phyloP scores from a whole-genome alignment of 495 filamentous ascomycete species.

The Podospora australis region DNA sequence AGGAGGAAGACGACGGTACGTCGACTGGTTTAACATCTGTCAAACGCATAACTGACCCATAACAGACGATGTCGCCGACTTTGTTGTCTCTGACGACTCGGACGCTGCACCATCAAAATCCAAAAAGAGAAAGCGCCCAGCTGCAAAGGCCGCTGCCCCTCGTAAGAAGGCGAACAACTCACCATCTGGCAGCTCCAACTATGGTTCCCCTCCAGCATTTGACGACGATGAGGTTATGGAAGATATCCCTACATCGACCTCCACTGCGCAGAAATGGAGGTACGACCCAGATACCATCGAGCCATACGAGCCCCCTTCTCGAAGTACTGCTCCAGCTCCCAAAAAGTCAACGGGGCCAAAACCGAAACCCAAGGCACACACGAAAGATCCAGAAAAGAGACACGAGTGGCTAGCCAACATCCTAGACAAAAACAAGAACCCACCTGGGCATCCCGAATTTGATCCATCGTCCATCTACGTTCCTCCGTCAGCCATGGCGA shows the following conservation, averaged over 20 bases:
- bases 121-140: conserved; percentile 67
- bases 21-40: neutral
- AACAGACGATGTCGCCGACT: conserved; percentile 70
- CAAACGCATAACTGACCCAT: conserved; percentile 7
- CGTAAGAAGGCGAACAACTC: conserved; percentile 53
- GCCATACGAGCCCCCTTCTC: conserved; percentile 45
- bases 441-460: conserved; percentile 76
- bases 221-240: conserved; percentile 41
- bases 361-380: conserved; percentile 61
- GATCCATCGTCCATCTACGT: conserved; percentile 90
- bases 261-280: conserved; percentile 78
- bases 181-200: conserved; percentile 27
- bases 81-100: conserved; percentile 83
- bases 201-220: neutral
- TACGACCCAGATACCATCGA: conserved; percentile 73
- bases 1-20: conserved; percentile 54
- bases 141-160: conserved; percentile 41
- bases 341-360: conserved; percentile 32
- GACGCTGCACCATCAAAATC: conserved; percentile 51
- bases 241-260: conserved; percentile 44
- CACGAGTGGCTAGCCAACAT: conserved; percentile 87
- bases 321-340: conserved; percentile 23
- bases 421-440: conserved; percentile 73
- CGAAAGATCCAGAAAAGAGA: conserved; percentile 70
- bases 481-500: conserved; percentile 64